Base-by-base conservation (phyloP, 1,139 yeast genomes). In the Yamadazyma atlantica region DNA sequence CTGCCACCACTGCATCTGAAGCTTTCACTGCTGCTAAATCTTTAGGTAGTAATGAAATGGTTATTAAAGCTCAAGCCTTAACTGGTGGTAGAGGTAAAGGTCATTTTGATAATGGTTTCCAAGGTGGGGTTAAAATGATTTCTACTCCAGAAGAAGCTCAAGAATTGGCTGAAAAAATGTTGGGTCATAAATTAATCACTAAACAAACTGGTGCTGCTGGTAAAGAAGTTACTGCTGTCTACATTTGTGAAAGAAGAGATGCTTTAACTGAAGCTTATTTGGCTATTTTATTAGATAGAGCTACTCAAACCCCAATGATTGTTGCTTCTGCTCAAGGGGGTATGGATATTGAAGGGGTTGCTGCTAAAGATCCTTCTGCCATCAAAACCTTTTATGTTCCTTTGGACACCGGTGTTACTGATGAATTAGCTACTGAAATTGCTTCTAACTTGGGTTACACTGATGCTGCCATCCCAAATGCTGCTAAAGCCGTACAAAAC, bases 81-180 rank as follows among this genome's bases (percentile, higher is more conserved):
- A 90, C 98, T 44, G 99, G 99, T 71, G 99, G 99, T 61, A 85
- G 99, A 70, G 99, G 99, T 72, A 92, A 92, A 69, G 99, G 99
- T 49, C 90, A 87, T 68, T 90, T 92, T 54, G 97, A 89, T 70
- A 82, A 82, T 55, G 98, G 98, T 35, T 80, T 88, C 63, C 84
- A 90, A 71, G 96, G 97, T 41, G 99, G 99, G 73, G 97, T 92
- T 60, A 85, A 88, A 70, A 76, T 92, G 66, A 86, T 88, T 55
- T 75, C 83, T 44, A 75, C 94, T 40, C 83, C 97, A 35, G 84
- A 84, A 57, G 94, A 92, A 70, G 97, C 96, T 43, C 75, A 75
- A 64, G 85, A 85, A 61, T 77, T 86, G 60, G 95, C 97, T 42
- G 79, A 74, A 51, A 84, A 89, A 69, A 90, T 90, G 96, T 75